These are phyloP conservation scores for Tulasnella sp. DNA, from an alignment of 768 basidiomycete genomes.

Conservation along the genomic window DNA sequence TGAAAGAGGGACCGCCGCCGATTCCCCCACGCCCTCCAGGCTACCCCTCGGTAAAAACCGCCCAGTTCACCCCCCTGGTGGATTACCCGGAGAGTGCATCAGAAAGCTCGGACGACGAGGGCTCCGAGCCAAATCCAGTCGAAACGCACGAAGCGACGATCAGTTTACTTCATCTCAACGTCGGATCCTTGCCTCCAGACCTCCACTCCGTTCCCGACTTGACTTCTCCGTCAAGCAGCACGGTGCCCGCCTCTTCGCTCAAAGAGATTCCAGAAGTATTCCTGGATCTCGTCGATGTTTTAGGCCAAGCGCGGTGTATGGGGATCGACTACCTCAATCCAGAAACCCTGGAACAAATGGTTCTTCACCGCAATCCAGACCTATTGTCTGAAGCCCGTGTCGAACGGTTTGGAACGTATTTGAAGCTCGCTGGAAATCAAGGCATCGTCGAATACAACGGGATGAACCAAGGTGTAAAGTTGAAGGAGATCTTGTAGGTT, in stretches of 20 bases:
- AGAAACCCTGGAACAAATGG: neutral
- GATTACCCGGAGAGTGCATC: neutral
- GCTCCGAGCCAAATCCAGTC: neutral
- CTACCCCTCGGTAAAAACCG: neutral
- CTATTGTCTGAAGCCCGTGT: neutral
- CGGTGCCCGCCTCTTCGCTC: neutral
- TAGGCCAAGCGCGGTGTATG: neutral
- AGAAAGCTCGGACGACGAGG: neutral
- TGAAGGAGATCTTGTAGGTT: neutral
- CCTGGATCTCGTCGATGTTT: neutral
- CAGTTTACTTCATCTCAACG: neutral
- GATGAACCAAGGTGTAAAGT: neutral
- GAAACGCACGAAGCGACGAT: neutral
- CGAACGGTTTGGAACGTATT: neutral
- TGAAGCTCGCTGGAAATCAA: neutral
- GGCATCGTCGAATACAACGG: neutral
- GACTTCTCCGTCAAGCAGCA: neutral
- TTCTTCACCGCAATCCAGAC: neutral
- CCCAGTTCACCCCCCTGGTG: neutral
- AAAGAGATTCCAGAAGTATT: neutral
- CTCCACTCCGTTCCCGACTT: neutral
- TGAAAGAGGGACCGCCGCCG: neutral
- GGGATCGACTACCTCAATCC: constrained; percentile 1
- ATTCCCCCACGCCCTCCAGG: neutral
- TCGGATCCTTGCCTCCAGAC: neutral